Conservation (phyloP, 164 flowering plant species). For the Vitis rotundifolia region DNA sequence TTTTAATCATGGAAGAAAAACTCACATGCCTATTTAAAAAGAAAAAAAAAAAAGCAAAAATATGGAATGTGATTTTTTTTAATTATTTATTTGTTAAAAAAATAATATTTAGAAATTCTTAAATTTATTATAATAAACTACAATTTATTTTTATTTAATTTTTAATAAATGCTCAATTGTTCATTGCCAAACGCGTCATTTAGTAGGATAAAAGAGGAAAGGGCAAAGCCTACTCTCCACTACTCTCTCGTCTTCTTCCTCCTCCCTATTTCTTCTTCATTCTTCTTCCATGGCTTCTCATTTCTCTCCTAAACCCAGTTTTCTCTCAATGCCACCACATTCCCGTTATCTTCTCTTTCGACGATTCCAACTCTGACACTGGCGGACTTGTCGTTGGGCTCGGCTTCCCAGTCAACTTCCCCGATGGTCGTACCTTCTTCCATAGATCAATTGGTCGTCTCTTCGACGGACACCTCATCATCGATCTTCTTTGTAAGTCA, state of each 20-base stretch:
- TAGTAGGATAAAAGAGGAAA: too few relatives aligned
- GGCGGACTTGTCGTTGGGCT: constrained; percentile 67
- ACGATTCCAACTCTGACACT: constrained; percentile 78
- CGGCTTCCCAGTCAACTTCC: constrained; percentile 46
- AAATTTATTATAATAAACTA: too few relatives aligned
- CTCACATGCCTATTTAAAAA: too few relatives aligned
- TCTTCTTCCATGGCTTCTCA: neutral
- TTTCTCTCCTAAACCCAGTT: neutral
- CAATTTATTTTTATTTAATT: too few relatives aligned
- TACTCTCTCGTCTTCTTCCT: neutral
- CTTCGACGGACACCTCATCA: constrained; percentile 61
- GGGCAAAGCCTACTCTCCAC: neutral
- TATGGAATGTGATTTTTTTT: too few relatives aligned
- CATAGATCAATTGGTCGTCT: constrained; percentile 53
- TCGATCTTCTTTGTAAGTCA: constrained; percentile 66
- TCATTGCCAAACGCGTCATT: too few relatives aligned
- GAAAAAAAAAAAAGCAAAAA: too few relatives aligned
- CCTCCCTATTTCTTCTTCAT: neutral
- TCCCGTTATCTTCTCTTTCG: constrained; percentile 62
- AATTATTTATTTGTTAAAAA: too few relatives aligned
- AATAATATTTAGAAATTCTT: too few relatives aligned
- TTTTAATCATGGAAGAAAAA: too few relatives aligned
- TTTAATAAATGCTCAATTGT: too few relatives aligned
- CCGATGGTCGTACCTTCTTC: constrained; percentile 63
- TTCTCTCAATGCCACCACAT: constrained; percentile 1